Base-by-base conservation (phyloP, 345 rosid species). In the Garcia nutans region DNA sequence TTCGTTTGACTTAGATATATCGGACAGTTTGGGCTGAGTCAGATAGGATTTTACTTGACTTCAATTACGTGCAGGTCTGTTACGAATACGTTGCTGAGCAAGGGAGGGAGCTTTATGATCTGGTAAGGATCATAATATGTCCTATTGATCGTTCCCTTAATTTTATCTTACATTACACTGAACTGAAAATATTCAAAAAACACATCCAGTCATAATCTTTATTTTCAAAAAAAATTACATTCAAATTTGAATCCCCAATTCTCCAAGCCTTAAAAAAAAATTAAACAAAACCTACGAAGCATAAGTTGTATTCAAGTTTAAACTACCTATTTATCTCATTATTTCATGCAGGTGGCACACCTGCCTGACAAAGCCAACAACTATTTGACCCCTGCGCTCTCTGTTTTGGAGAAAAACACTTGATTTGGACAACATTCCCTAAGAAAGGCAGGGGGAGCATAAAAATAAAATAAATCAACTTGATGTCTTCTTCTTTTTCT, bases 351-450 rank as follows among this genome's bases (percentile, higher is more conserved):
- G 97, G 97, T 95, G 71, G 98, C 99, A 37, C 99, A 95, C 86
- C 81, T 93, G 79, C 99, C 99, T 0, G 97, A 91, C 82, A 95
- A 95, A 85, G 99, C 99, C 28, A 95, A 95, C 77, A 95, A 93
- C 85, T 95, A 95, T 84, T 84, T 95, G 85, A 89, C 99, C 22
- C 97, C 97, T 12, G 99, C 97, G 20, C 77, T 93, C 33, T 87
- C 97, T 17, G 92, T 91, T 24, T 84, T 95, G 57, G 97, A 95
- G 85, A 95, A 91, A 79, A 95, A 95, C 85, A 94, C 94, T n/a
- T 94, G 75, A 88, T 16, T 41, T 59, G 37, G 26, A 60, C 8
- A 24, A 60, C 64, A 10, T 28, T 16, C 72, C 52, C 72, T 23
- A 33, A 7, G 45, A 63, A 31, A 58, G 11, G 2, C 22, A n/a